Evolutionary conservation across 2,329 filamentous ascomycete species (phyloP).

Genomic region (Gaeumannomyces sp.): DNA sequence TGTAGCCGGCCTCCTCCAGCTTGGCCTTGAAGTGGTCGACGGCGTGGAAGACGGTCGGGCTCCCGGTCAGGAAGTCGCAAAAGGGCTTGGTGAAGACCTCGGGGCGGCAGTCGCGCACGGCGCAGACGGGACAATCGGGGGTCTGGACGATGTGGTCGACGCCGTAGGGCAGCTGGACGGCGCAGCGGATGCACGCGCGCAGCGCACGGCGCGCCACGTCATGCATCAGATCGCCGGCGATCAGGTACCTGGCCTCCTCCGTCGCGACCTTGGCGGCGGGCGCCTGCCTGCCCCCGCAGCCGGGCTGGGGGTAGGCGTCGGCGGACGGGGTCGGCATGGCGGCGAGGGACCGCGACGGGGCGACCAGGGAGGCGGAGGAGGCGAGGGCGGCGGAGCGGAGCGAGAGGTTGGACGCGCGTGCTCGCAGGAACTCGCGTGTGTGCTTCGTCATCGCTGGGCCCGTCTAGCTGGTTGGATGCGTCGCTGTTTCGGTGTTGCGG

Average conservation of each 20-base stretch:
- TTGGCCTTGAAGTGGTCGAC: constrained; percentile 73
- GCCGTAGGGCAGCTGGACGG: constrained; percentile 29
- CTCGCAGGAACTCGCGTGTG: constrained; percentile 36
- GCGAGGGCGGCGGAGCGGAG: constrained; percentile 34
- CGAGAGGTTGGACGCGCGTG: constrained; percentile 38
- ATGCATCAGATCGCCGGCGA: constrained; percentile 3
- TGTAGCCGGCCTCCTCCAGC: constrained; percentile 66
- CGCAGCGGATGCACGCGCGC: constrained; percentile 19
- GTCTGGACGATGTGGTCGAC: constrained; percentile 20
- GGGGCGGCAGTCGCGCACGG: constrained; percentile 37
- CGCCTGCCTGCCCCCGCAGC: too few species aligned
- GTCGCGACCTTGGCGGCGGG: not conserved
- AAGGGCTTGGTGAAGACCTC: constrained; percentile 77
- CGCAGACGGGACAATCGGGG: constrained; percentile 29
- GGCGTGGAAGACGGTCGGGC: constrained; percentile 90
- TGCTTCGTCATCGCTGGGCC: constrained; percentile 35
- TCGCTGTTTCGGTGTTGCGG: not conserved
- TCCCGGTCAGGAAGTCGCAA: constrained; percentile 77
- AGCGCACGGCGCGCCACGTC: constrained; percentile 1
- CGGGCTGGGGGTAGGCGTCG: too few species aligned
- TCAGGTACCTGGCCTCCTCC: constrained; percentile 2
- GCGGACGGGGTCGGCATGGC: not conserved
- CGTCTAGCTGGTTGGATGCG: not conserved
- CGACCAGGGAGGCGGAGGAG: constrained; percentile 18
- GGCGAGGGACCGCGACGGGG: not conserved